Evolutionary conservation across 768 basidiomycete genomes (phyloP), one percentile per base, ranked within the genome.

Genomic region (Wakefieldia striispora): DNA sequence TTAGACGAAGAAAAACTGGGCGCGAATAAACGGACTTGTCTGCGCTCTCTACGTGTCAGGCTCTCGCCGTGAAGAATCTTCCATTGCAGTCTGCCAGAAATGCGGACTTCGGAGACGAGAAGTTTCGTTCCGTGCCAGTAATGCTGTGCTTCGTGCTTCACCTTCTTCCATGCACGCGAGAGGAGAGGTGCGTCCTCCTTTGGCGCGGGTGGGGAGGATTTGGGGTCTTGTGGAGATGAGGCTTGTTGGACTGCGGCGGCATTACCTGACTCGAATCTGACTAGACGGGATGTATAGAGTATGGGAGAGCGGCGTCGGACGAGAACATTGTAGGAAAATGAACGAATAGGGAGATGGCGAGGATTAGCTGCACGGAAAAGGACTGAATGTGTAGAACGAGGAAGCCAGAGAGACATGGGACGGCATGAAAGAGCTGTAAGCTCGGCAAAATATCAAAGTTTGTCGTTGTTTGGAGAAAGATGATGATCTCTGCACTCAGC

Each of bases 101-200:
- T 97, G 55, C 88, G 83, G 46, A 97, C 89, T 72, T 98, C 97
- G 21, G 92, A 90, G 14, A 91, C 93, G 41, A 99, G 77, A 5
- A 99, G 82, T 65, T 97, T 97, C 1, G 91, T 80, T 11, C 97
- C 95, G 55, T 94, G 86, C 95, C 95, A 98, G 68, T 98, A 99
- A 68, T 99, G 95, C 50, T 82, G 80, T 0, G 86, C 93, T 69
- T 97, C 97, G 61, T 97, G 91, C 73, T 97, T 99, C 53, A 97
- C 84, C 59, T 84, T 89, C 58, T 87, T 88, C 95, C 95, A 97
- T 7, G 80, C 80, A 34, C 94, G 77, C 10, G 80, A 75, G 35
- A 73, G 50, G 3, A 90, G 66, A 1, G 78, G 76, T 0, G 69
- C 65, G 37, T 72, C 65, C 36, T 78, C 74, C 57, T 75, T 76